Base-by-base conservation (phyloP, 2,329 filamentous ascomycete genomes). In the Aspergillus caelatus region DNA sequence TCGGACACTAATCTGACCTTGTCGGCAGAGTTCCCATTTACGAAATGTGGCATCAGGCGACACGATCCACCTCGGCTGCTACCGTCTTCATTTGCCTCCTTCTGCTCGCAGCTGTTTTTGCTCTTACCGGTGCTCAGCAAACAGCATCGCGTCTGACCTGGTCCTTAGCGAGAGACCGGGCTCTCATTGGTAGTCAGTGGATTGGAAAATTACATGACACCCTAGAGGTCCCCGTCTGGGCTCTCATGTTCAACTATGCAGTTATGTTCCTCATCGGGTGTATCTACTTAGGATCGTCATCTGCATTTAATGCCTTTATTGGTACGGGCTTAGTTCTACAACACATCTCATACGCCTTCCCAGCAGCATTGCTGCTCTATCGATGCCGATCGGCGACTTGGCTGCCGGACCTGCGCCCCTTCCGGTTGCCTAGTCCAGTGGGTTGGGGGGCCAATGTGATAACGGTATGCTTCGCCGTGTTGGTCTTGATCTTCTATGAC, bases 401-500 rank as follows among this genome's bases (percentile, higher is more conserved):
- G 60, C 64, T 71, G 4, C 23, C 58, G 1, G 55, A 59, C 45
- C 36, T 65, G 1, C 64, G 56, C n/a, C 16, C 58, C 2, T 71
- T 74, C 58, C 62, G 62, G 9, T 23, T 74, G 19, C 67, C 67
- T 4, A 36, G 52, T 1, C 2, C 72, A 16, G 4, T 76, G n/a
- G 75, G 74, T 1, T 76, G 70, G 71, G 54, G 66, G 0, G 67
- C 64, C 3, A 77, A 77, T 59, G 10, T 71, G 2, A 61, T 65
- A 0, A 75, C 72, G 2, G 65, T 77, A 1, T 53, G 55, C 1
- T 73, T 72, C 16, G 66, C 68, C 1, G 30, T 72, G 5, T 41
- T 76, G 21, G 67, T 67, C 16, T 61, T 75, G 7, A 41, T 76
- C 8, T 77, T 76, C 59, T 78, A 74, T 62, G 59, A 67, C 57